phyloP scores from a whole-genome alignment of 1,139 yeast species.

The Chernovozyma aurita region DNA sequence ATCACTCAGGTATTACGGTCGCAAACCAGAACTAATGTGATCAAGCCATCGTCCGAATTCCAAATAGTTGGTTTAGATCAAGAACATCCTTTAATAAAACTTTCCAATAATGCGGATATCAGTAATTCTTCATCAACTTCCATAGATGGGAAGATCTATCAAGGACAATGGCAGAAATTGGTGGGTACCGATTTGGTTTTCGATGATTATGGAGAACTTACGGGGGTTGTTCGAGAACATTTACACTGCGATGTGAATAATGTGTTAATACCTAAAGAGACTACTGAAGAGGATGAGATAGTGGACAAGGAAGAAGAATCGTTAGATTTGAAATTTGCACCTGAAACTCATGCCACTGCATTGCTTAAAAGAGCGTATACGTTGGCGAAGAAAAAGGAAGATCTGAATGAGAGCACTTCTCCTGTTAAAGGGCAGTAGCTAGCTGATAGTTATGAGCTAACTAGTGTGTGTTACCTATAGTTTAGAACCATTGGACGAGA shows the following conservation, averaged over 20 bases:
- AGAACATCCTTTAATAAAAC: constrained; percentile 32
- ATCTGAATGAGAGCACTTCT: background rate
- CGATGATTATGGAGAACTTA: constrained; percentile 52
- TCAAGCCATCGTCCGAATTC: constrained; percentile 39
- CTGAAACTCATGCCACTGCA: constrained; percentile 1
- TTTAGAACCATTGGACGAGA: background rate
- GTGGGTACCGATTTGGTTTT: constrained; percentile 79
- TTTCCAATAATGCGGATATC: constrained; percentile 31
- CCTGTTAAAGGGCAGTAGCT: too few species aligned
- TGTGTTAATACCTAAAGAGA: constrained; percentile 18
- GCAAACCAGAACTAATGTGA: constrained; percentile 15
- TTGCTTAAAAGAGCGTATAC: constrained; percentile 4
- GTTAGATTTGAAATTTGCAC: background rate
- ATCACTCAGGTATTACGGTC: background rate
- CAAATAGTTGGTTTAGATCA: constrained; percentile 36
- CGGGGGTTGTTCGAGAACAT: constrained; percentile 42
- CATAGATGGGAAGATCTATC: constrained; percentile 50
- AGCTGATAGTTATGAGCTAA: too few species aligned
- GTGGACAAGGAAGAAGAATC: constrained; percentile 2
- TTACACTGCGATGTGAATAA: constrained; percentile 27
- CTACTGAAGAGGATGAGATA: constrained; percentile 10
- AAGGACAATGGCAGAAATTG: constrained; percentile 73
- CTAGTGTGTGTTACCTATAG: too few species aligned
- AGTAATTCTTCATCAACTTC: constrained; percentile 24
- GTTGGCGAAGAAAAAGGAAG: constrained; percentile 5